A percentile compares a stretch with the other conserved stretches of the same genome.
phyloP scores from a whole-genome alignment of 768 basidiomycete genomes.

The Boletus insuetus region DNA sequence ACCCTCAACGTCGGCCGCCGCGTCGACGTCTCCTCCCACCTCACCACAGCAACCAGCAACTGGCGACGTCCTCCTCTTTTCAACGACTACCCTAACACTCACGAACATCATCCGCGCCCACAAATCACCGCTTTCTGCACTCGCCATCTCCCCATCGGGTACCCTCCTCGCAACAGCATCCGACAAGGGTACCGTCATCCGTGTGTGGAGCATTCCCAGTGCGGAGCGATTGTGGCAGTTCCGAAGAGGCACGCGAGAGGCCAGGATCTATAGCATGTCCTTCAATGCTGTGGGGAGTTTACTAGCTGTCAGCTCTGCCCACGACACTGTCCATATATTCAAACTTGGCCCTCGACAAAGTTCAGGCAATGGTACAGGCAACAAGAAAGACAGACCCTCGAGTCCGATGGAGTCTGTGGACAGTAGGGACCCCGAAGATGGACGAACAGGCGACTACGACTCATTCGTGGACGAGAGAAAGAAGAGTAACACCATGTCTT shows the following conservation, averaged over 20 bases:
- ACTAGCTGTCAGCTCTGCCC: constrained; percentile 88
- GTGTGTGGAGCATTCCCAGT: constrained; percentile 88
- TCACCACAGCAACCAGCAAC: constrained; percentile 43
- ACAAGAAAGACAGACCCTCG: constrained; percentile 35
- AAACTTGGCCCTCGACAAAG: constrained; percentile 57
- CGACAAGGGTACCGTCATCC: constrained; percentile 95
- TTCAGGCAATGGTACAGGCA: constrained; percentile 10
- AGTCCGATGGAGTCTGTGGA: constrained; percentile 70
- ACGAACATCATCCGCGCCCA: constrained; percentile 97
- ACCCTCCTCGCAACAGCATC: constrained; percentile 90
- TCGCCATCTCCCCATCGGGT: constrained; percentile 83
- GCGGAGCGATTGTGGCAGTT: constrained; percentile 97
- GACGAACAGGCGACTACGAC: constrained; percentile 72
- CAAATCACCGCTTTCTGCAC: constrained; percentile 86
- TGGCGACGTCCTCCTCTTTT: constrained; percentile 93
- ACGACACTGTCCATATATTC: constrained; percentile 97
- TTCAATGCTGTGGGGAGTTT: constrained; percentile 84
- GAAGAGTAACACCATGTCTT: constrained; percentile 54
- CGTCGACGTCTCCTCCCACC: constrained; percentile 39
- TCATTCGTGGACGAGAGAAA: constrained; percentile 79
- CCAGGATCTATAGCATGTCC: constrained; percentile 78
- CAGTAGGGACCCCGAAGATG: constrained; percentile 56
- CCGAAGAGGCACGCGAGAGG: constrained; percentile 82
- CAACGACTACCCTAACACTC: constrained; percentile 86
- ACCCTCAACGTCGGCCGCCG: constrained; percentile 54